phyloP scores from a whole-genome alignment of 306 rosid species.

The Cotoneaster glaucophyllus region DNA sequence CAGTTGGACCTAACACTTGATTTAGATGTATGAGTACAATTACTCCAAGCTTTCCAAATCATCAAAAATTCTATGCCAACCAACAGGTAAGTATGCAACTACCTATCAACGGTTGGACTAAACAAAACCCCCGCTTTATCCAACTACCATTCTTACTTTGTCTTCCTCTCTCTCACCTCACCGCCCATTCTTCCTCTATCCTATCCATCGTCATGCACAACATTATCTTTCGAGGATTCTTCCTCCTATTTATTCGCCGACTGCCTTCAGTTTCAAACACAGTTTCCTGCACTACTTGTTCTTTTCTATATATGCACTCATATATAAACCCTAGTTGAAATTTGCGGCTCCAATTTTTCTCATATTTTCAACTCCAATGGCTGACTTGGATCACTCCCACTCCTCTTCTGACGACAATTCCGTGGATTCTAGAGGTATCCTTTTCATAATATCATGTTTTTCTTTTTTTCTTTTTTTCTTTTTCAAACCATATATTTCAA shows the following conservation, averaged over 20 bases:
- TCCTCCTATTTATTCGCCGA: slow-evolving; percentile 33
- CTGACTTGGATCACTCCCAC: slow-evolving; percentile 44
- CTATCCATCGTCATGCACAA: neutral
- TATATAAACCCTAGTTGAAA: neutral
- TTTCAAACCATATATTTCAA: neutral
- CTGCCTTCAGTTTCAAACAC: slow-evolving; percentile 20
- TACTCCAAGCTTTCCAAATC: neutral
- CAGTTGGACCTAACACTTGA: neutral
- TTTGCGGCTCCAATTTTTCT: slow-evolving; percentile 14
- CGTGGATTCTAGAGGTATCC: slow-evolving; percentile 55
- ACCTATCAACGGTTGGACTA: slow-evolving; percentile 44
- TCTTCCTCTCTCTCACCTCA: neutral
- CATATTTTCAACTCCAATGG: slow-evolving; percentile 35
- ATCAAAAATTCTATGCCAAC: slow-evolving; percentile 19
- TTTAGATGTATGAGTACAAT: neutral
- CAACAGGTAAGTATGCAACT: slow-evolving; percentile 37
- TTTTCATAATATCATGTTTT: slow-evolving; percentile 1
- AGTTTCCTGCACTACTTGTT: neutral
- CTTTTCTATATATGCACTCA: neutral
- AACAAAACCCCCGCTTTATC: neutral
- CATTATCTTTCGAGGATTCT: slow-evolving; percentile 1
- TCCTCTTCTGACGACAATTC: slow-evolving; percentile 41
- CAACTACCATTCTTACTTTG: slow-evolving; percentile 64
- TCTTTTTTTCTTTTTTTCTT: neutral
- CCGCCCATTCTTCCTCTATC: slow-evolving; percentile 17